Conservation (phyloP, 1,284 basidiomycete genomes). For the Cryptococcus sp. region DNA sequence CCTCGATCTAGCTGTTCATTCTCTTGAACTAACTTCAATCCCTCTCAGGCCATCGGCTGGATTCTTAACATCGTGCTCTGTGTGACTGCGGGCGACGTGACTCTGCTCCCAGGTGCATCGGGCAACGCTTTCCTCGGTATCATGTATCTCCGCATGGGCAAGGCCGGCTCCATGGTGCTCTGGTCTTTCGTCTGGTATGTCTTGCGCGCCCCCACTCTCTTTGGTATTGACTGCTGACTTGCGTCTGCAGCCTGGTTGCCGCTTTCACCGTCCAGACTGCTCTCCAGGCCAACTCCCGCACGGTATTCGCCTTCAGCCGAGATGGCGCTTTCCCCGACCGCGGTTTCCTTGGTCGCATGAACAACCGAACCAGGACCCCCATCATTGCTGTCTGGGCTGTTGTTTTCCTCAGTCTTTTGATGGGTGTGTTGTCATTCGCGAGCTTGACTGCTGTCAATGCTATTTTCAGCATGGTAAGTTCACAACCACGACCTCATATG, state of each 20-base stretch:
- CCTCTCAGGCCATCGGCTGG: slow-evolving; percentile 63
- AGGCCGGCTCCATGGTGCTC: slow-evolving; percentile 67
- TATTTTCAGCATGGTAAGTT: slow-evolving; percentile 60
- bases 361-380: slow-evolving; percentile 69
- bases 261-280: slow-evolving; percentile 79
- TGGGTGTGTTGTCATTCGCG: slow-evolving; percentile 70
- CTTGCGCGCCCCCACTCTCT: neutral
- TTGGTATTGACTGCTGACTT: neutral
- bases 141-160: slow-evolving; percentile 72
- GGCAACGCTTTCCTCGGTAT: slow-evolving; percentile 74
- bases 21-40: neutral
- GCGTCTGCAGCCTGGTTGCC: slow-evolving; percentile 65
- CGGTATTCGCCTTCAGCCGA: slow-evolving; percentile 74
- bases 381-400: slow-evolving; percentile 79
- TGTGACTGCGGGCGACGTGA: slow-evolving; percentile 64
- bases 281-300: slow-evolving; percentile 82
- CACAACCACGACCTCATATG: neutral
- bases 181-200: slow-evolving; percentile 57
- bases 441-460: slow-evolving; percentile 77
- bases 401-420: slow-evolving; percentile 61
- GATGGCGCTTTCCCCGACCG: slow-evolving; percentile 71
- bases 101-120: slow-evolving; percentile 60
- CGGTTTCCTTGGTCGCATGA: slow-evolving; percentile 74
- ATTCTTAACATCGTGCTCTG: slow-evolving; percentile 77
- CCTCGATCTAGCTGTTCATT: neutral